These are phyloP conservation scores for Trichoderma oligosporum DNA, from an alignment of 2,329 filamentous ascomycete species.

Conservation along the genomic window DNA sequence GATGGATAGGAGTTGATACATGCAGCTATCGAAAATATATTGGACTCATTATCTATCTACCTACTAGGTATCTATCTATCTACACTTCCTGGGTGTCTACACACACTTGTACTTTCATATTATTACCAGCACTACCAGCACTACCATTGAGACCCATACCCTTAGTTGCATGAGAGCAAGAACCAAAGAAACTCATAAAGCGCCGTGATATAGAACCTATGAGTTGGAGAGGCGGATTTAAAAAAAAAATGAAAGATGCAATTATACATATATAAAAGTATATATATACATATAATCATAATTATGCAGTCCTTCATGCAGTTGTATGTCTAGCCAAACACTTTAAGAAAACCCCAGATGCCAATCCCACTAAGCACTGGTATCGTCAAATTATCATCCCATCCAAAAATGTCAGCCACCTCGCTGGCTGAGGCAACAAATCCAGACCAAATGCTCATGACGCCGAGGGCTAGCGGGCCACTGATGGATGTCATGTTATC, in stretches of 20 bases:
- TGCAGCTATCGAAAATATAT: not conserved
- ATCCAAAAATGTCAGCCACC: constrained; percentile 83
- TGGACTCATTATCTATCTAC: constrained; percentile 4
- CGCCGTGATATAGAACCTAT: constrained; percentile 10
- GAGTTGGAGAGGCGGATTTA: not conserved
- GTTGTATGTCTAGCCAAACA: constrained; percentile 60
- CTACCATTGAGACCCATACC: too few species aligned
- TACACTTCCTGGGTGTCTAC: constrained; percentile 1
- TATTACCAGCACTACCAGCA: not conserved
- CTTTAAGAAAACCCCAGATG: constrained; percentile 85
- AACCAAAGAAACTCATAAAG: not conserved
- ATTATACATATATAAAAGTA: not conserved
- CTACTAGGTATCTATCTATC: not conserved
- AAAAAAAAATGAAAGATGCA: not conserved
- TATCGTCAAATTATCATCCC: constrained; percentile 98
- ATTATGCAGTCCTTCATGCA: not conserved
- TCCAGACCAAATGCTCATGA: constrained; percentile 85
- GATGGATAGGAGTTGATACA: not conserved
- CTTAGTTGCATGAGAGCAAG: too few species aligned
- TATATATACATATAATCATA: not conserved
- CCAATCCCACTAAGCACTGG: constrained; percentile 84
- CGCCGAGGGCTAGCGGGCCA: constrained; percentile 68
- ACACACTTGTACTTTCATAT: not conserved
- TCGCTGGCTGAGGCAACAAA: constrained; percentile 85
- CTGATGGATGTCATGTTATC: constrained; percentile 57